Evolutionary conservation across 352 stramenopile species (phyloP).

Genomic region (Pseudoperonospora humuli): DNA sequence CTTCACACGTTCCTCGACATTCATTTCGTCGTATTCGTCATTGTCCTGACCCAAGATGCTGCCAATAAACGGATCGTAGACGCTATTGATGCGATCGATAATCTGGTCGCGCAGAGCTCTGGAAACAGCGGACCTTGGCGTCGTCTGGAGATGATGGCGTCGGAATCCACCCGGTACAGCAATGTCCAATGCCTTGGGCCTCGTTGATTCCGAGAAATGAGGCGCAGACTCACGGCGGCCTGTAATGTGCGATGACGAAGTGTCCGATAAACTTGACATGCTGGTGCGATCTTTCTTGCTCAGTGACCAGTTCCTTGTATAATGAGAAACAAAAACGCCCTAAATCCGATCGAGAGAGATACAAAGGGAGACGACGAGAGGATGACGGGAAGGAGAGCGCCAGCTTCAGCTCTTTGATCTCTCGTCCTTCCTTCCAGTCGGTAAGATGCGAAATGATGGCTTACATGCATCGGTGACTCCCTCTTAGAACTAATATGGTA

Average conservation of each 20-base stretch:
- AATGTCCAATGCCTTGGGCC: conserved; percentile 49
- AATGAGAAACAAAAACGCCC: no score
- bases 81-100: conserved; percentile 56
- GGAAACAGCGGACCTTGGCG: conserved; percentile 31
- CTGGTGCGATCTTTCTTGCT: no score
- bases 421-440: no score
- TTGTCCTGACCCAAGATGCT: conserved; percentile 79
- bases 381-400: no score
- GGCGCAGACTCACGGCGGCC: conserved; percentile 55
- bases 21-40: conserved; percentile 70
- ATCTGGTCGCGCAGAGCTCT: conserved; percentile 59
- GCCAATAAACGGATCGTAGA: conserved; percentile 81
- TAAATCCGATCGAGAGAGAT: no score
- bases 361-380: no score
- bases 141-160: conserved; percentile 53
- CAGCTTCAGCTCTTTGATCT: no score
- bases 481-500: no score
- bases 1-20: conserved; percentile 47
- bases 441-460: no score
- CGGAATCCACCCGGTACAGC: conserved; percentile 63
- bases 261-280: conserved; percentile 1
- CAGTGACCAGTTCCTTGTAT: no score
- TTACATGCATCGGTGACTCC: no score
- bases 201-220: conserved; percentile 24
- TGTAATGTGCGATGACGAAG: conserved; percentile 20